phyloP scores from a whole-genome alignment of 176 grass and related monocot genomes.

The Carex myosuroides region DNA sequence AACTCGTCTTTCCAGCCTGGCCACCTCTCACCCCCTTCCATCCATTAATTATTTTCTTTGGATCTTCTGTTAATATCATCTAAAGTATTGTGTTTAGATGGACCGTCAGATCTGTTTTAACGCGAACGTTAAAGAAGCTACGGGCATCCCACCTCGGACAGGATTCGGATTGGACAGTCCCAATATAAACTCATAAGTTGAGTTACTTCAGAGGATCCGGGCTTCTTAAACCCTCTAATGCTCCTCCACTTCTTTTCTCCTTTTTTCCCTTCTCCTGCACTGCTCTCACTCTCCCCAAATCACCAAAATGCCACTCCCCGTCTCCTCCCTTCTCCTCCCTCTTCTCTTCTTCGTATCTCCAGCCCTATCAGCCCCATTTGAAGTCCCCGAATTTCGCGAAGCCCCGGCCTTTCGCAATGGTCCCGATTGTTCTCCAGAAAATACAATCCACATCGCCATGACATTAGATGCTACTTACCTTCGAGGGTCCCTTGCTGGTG shows the following conservation, averaged over 20 bases:
- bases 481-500: constrained; percentile 82
- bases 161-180: no score
- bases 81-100: no score
- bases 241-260: background rate
- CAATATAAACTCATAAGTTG: no score
- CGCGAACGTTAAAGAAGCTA: no score
- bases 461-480: constrained; percentile 93
- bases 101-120: no score
- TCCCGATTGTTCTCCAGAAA: constrained; percentile 36
- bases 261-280: background rate
- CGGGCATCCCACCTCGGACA: no score
- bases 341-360: constrained; percentile 12
- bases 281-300: constrained; percentile 14
- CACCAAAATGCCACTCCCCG: constrained; percentile 18
- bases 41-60: constrained; percentile 10
- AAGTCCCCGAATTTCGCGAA: constrained; percentile 74
- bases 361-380: constrained; percentile 15
- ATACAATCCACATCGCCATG: constrained; percentile 92
- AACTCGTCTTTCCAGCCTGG: constrained; percentile 53
- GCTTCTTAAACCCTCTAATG: no score
- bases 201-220: no score
- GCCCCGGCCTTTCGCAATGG: constrained; percentile 92
- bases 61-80: background rate
- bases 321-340: constrained; percentile 5
- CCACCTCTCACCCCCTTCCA: background rate